Evolutionary conservation across 78 protist species (phyloP).

Genomic region (Emiliania huxleyi): DNA sequence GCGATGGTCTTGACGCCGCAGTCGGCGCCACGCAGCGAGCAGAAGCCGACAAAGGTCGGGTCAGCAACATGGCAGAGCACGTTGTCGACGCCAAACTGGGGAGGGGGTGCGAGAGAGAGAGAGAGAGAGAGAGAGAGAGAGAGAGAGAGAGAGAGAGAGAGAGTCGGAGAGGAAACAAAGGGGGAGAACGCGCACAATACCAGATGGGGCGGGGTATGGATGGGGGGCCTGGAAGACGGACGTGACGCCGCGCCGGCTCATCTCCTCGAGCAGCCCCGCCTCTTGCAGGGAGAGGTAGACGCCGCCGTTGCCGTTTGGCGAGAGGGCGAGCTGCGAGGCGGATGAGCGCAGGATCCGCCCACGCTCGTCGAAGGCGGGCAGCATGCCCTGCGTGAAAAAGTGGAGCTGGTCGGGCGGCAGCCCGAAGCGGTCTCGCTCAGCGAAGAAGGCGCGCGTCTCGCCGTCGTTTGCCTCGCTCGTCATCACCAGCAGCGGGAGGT

Average conservation of each 20-base stretch:
- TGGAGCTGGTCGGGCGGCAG: not conserved
- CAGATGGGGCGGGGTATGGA: too few species aligned
- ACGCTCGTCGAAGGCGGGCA: slow-evolving; percentile 27
- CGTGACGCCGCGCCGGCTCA: not conserved
- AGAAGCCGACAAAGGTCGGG: slow-evolving; percentile 49
- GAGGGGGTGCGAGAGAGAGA: too few species aligned
- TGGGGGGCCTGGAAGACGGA: too few species aligned
- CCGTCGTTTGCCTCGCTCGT: slow-evolving; percentile 26
- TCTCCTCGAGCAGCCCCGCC: not conserved
- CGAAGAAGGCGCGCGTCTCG: slow-evolving; percentile 36
- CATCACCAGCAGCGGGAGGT: slow-evolving; percentile 51
- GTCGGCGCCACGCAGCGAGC: not conserved
- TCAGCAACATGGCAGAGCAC: slow-evolving; percentile 33
- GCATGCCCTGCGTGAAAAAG: slow-evolving; percentile 37
- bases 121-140: too few species aligned
- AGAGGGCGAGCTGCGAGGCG: not conserved
- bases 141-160: too few species aligned
- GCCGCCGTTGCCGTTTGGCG: slow-evolving; percentile 69
- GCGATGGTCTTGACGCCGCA: slow-evolving; percentile 23
- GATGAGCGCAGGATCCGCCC: not conserved
- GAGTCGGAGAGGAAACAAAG: too few species aligned
- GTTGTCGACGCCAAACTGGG: not conserved
- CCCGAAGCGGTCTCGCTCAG: slow-evolving; percentile 23
- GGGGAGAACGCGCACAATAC: too few species aligned
- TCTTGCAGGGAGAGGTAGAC: not conserved